Evolutionary conservation across 1,284 basidiomycete species (phyloP), one percentile per base, ranked within the genome.

Genomic region (Grifola frondosa): DNA sequence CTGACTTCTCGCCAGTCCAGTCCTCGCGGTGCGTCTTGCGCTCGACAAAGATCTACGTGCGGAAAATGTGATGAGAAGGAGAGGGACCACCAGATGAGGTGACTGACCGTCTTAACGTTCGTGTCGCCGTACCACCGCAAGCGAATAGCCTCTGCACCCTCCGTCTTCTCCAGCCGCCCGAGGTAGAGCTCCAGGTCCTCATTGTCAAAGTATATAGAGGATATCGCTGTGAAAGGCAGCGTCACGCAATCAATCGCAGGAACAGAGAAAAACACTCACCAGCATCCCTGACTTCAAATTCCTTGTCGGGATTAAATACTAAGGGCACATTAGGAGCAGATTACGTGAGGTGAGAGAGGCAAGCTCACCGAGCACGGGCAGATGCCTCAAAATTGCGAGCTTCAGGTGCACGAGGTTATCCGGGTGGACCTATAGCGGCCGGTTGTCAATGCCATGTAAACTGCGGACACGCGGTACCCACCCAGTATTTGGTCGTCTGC

Each of bases 401-500:
- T 99, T 99, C 49, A 99, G 77, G n/a, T 93, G 87, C 19, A 99
- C 90, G 46, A 98, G 82, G 66, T 98, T 91, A 65, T 97, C 94
- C 8, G 88, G 88, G 63, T 97, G 94, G 1, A 96, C 86, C 87
- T 89, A 42, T 17, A 17, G 37, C 23, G n/a, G 8, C 12, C 13
- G 49, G 17, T 33, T 11, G 23, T 37, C 3, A 33, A 20, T 21
- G 17, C 42, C 17, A 16, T 44, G 29, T 6, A 30, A 23, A 16
- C 6, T 28, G 16, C 8, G 25, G 6, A 8, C 33, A 9, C 6
- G 17, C 19, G 11, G 9, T n/a, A 65, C 72, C 49, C 56, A 91
- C 96, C 96, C 96, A 99, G 65, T 99, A 99, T 67, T 99, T 99
- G 13, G 96, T 99, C 26, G 96, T 99, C 66, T 97, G 94, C 37